Evolutionary conservation across 495 filamentous ascomycete species (phyloP).

Genomic region (Evansstolkia leycettana): DNA sequence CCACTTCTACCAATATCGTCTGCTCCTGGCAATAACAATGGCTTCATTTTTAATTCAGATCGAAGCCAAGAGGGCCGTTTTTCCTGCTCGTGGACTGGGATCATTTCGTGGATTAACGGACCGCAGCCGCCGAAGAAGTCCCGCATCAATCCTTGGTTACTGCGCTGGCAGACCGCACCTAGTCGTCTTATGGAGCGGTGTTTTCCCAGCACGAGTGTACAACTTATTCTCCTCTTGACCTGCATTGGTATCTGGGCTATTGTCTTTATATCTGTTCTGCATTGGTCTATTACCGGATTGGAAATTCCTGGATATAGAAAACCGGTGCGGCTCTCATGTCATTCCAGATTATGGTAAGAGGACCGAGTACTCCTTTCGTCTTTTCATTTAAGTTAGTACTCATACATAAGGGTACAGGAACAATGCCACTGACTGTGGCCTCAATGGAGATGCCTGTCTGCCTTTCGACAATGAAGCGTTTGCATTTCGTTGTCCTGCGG

Average conservation of each 20-base stretch:
- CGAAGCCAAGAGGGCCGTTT: too few relatives aligned
- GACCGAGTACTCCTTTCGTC: neutral
- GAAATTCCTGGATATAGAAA: slow-evolving; percentile 50
- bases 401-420: slow-evolving; percentile 12
- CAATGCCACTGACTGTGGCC: slow-evolving; percentile 49
- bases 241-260: slow-evolving; percentile 53
- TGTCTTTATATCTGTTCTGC: slow-evolving; percentile 50
- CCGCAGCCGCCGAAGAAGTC: slow-evolving; percentile 46
- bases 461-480: slow-evolving; percentile 57
- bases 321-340: slow-evolving; percentile 41
- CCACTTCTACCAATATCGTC: neutral
- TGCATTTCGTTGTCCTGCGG: slow-evolving; percentile 63
- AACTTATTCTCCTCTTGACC: slow-evolving; percentile 35
- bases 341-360: slow-evolving; percentile 39
- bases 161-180: slow-evolving; percentile 48
- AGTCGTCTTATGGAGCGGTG: slow-evolving; percentile 43
- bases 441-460: slow-evolving; percentile 58
- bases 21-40: neutral
- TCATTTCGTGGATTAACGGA: slow-evolving; percentile 28
- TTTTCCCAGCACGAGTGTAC: slow-evolving; percentile 40
- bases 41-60: too few relatives aligned
- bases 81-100: too few relatives aligned
- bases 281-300: slow-evolving; percentile 40
- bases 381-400: neutral
- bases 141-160: slow-evolving; percentile 52